Percentiles rank a stretch among this genome's conserved stretches.
These are phyloP conservation scores for Voacanga thouarsii DNA, from an alignment of 257 asterid genomes.

Conservation along the genomic window DNA sequence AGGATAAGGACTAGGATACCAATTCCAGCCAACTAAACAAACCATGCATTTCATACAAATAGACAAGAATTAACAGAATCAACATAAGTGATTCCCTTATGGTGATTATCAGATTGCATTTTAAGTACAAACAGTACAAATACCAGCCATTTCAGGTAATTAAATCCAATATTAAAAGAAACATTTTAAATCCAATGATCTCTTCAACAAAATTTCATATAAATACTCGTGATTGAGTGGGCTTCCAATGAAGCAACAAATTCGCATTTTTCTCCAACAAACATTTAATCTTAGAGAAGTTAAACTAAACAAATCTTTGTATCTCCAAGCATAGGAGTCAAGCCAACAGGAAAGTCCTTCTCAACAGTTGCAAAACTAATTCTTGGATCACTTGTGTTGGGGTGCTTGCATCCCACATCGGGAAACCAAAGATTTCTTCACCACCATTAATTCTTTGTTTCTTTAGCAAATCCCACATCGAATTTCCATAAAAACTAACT, in stretches of 20 bases:
- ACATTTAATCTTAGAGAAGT: background rate
- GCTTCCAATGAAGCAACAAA: background rate
- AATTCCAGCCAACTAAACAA: background rate
- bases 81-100: background rate
- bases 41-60: background rate
- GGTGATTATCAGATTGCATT: background rate
- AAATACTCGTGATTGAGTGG: background rate
- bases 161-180: background rate
- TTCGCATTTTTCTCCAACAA: background rate
- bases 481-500: no score
- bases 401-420: no score
- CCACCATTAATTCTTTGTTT: no score
- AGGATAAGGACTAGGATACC: background rate
- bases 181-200: no score
- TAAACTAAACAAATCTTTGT: constrained; percentile 52
- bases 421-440: no score
- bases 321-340: constrained; percentile 98
- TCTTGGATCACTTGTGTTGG: constrained; percentile 85
- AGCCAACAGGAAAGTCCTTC: constrained; percentile 79
- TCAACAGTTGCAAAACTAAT: constrained; percentile 90
- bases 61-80: background rate
- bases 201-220: background rate
- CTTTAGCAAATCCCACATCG: no score
- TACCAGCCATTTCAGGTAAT: background rate
- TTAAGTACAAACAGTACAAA: background rate